phyloP scores from a whole-genome alignment of 2,329 filamentous ascomycete species.

The Zasmidium citrigriseum region DNA sequence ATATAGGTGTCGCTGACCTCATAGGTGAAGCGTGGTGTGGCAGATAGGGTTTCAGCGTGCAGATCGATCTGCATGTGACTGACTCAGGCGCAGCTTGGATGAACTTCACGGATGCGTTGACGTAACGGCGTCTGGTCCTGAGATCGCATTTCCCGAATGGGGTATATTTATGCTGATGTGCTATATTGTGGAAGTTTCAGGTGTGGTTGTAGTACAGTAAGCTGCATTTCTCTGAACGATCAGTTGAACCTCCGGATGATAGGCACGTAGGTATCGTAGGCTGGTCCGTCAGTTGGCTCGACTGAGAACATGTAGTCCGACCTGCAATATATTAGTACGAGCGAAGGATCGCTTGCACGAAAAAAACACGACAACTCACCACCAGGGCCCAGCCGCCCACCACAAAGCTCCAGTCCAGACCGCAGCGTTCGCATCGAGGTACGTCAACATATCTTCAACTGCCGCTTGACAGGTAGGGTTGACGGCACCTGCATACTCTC shows the following conservation, averaged over 20 bases:
- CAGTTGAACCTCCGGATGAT: constrained; percentile 1
- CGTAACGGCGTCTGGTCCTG: background rate
- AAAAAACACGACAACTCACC: background rate
- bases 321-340: constrained; percentile 4
- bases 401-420: constrained; percentile 57
- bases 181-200: background rate
- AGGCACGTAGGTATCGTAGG: constrained; percentile 37
- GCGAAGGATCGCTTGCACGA: background rate
- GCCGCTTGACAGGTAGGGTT: constrained; percentile 54
- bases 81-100: background rate
- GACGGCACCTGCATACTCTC: constrained; percentile 56
- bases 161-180: too few relatives aligned
- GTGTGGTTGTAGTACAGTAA: background rate
- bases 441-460: constrained; percentile 51
- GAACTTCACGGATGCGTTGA: background rate
- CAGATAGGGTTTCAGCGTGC: background rate
- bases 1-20: background rate
- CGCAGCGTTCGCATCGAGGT: constrained; percentile 51
- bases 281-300: constrained; percentile 50
- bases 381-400: constrained; percentile 56
- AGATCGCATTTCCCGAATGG: too few relatives aligned
- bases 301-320: constrained; percentile 38
- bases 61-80: background rate
- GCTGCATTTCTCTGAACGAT: background rate
- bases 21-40: background rate